Conservation (phyloP, 371 early-diverging fungal species). For the Ordospora pajunii region DNA sequence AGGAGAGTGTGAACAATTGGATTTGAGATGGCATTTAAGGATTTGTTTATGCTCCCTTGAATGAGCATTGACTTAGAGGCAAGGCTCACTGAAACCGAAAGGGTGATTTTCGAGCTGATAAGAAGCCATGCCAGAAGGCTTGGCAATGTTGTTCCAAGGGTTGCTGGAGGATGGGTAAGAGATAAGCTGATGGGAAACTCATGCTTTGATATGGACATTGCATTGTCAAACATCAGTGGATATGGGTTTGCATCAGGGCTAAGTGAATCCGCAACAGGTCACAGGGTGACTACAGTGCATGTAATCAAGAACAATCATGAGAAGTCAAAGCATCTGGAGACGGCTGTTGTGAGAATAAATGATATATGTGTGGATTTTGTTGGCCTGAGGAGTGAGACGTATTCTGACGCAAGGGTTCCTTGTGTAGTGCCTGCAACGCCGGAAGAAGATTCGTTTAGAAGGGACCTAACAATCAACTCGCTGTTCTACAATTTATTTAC, state of each 20-base stretch:
- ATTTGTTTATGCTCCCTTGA: background rate
- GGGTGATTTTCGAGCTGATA: slow-evolving; percentile 14
- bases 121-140: background rate
- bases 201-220: slow-evolving; percentile 85
- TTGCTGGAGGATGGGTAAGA: slow-evolving; percentile 61
- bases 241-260: slow-evolving; percentile 73
- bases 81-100: background rate
- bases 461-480: slow-evolving; percentile 94
- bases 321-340: slow-evolving; percentile 93
- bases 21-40: background rate
- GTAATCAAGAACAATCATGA: slow-evolving; percentile 84
- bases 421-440: slow-evolving; percentile 77
- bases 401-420: slow-evolving; percentile 75
- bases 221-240: slow-evolving; percentile 84
- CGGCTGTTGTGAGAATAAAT: slow-evolving; percentile 75
- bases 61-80: background rate
- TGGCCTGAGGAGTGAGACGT: slow-evolving; percentile 80
- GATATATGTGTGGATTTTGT: slow-evolving; percentile 82
- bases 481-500: slow-evolving; percentile 90
- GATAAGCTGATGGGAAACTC: slow-evolving; percentile 73
- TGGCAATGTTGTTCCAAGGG: slow-evolving; percentile 38
- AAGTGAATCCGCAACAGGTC: slow-evolving; percentile 57
- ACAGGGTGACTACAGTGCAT: slow-evolving; percentile 62
- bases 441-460: slow-evolving; percentile 80
- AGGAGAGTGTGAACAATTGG: background rate